Base-by-base conservation (phyloP, 75 land plant species). In the Isoetes taiwanensis region DNA sequence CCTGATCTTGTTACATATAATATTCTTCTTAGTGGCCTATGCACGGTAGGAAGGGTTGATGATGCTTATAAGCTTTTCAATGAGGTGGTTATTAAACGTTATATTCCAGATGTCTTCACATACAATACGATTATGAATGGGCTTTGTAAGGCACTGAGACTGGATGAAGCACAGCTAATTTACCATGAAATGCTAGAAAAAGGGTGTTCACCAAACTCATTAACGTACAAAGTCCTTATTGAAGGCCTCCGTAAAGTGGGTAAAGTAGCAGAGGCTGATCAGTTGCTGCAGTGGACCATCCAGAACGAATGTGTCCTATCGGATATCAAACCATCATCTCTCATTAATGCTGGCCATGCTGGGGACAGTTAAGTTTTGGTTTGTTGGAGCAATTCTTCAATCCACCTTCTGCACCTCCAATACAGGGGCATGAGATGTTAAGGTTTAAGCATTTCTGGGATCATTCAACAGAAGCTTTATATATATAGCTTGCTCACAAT, bases 151-250 rank as follows among this genome's bases (percentile, higher is more conserved):
- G 57, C 67, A 9, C 60, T 67, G 5, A 56, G 41, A 38, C 31
- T 76, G 21, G 67, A 41, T 26, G 76, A 76, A 38, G 81, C 81
- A 35, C 54, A 63, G 62, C 46, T 16, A 21, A 43, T 78, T 23
- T 71, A 62, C 57, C 64, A 71, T 32, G 68, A 71, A 25, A 72
- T 81, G 89, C 33, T 64, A 5, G 3, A 17, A 0, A 58, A 75
- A 70, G 80, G 80, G 17, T 58, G 30, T 38, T 21, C 35, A 54
- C 81, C 85, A 16, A 70, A 59, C 56, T 74, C 50, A 32, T 46
- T 84, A 20, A 71, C 79, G 34, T 84, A 72, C 59, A 72, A 38
- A 28, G 30, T 48, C 26, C 60, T 80, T 41, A 64, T 84, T 25
- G 59, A 62, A 34, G 72, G 67, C 12, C 34, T 72, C 32, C 75